Evolutionary conservation across 2,329 filamentous ascomycete genomes (phyloP).

Genomic region (Periglandula ipomoeae): DNA sequence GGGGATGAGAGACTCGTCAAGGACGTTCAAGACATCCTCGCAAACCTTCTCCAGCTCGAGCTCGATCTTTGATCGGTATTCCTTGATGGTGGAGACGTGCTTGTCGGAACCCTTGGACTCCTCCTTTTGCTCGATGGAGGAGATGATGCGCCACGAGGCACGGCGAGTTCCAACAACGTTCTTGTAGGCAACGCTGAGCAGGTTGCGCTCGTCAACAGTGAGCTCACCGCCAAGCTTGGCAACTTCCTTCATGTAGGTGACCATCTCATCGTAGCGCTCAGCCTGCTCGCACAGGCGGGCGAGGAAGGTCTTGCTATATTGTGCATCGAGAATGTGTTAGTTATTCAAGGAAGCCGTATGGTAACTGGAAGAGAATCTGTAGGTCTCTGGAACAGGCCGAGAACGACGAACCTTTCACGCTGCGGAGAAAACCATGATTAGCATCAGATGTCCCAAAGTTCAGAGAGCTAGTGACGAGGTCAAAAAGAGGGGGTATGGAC

Average conservation of each 20-base stretch:
- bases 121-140: conserved; percentile 99
- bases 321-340: conserved; percentile 13
- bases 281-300: conserved; percentile 99
- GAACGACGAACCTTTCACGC: conserved; percentile 58
- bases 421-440: conserved; percentile 32
- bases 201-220: conserved; percentile 95
- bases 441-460: conserved; percentile 15
- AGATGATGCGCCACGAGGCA: conserved; percentile 99
- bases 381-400: conserved; percentile 5
- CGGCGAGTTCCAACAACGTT: conserved; percentile 97
- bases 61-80: conserved; percentile 98
- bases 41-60: conserved; percentile 94
- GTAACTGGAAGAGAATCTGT: conserved; percentile 13
- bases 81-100: conserved; percentile 87
- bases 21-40: conserved; percentile 92
- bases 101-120: conserved; percentile 96
- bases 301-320: conserved; percentile 92
- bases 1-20: conserved; percentile 88
- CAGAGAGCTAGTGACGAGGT: conserved; percentile 6
- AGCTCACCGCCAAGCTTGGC: conserved; percentile 78
- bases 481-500: conserved; percentile 4
- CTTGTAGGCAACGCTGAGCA: conserved; percentile 99
- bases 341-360: conserved; percentile 14
- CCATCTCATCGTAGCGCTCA: conserved; percentile 99
- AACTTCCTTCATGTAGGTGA: conserved; percentile 99